Evolutionary conservation across 129 eudicot genomes (phyloP).

Genomic region (Cynara cardunculus): DNA sequence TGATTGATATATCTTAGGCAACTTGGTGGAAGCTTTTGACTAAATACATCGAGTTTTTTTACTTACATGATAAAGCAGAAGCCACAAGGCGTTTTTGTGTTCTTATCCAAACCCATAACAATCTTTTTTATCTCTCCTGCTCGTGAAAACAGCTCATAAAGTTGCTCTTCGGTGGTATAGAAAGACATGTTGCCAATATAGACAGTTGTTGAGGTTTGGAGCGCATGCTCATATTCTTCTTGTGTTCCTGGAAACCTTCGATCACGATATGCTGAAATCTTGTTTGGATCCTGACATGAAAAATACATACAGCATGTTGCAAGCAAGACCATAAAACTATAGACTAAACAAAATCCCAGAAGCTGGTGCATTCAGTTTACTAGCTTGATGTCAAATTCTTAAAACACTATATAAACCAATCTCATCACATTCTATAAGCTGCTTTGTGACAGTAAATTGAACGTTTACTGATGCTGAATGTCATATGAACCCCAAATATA

Average conservation of each 20-base stretch:
- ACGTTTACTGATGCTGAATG: background rate
- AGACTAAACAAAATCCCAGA: background rate
- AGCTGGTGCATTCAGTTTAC: background rate
- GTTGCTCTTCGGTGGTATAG: constrained; percentile 97
- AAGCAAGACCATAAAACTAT: background rate
- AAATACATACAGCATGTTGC: constrained; percentile 9
- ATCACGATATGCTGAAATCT: constrained; percentile 88
- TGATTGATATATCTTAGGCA: background rate
- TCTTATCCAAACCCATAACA: constrained; percentile 95
- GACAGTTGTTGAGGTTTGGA: constrained; percentile 67
- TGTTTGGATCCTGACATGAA: constrained; percentile 62
- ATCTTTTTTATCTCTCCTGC: constrained; percentile 97
- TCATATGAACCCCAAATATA: background rate
- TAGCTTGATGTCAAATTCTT: background rate
- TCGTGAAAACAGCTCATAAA: constrained; percentile 82
- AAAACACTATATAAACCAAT: background rate
- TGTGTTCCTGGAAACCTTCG: constrained; percentile 92
- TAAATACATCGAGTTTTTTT: background rate
- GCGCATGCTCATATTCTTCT: constrained; percentile 92
- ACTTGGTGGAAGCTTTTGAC: background rate
- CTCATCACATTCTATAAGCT: background rate
- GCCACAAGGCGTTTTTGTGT: constrained; percentile 93
- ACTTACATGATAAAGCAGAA: constrained; percentile 89
- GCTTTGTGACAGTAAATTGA: background rate
- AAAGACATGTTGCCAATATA: constrained; percentile 96